Conservation (phyloP, 73 alveolate species). For the Breviolum minutum region DNA sequence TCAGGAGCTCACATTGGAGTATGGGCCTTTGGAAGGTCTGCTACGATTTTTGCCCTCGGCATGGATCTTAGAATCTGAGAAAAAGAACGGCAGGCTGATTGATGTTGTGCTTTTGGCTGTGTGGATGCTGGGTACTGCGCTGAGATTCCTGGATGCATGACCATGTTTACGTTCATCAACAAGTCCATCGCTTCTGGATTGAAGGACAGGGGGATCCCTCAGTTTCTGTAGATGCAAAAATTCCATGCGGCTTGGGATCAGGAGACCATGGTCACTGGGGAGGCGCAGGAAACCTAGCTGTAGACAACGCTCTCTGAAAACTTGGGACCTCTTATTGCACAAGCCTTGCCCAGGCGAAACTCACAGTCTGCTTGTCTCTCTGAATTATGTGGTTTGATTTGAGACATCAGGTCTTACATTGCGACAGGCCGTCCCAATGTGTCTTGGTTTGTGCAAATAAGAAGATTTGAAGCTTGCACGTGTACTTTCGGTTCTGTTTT, state of each 20-base stretch:
- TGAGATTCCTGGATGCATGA: conserved; percentile 94
- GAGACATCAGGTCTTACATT: conserved; percentile 55
- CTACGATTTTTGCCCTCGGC: conserved; percentile 78
- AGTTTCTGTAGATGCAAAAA: neutral
- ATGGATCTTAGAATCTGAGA: neutral
- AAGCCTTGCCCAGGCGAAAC: neutral
- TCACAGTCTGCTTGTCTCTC: neutral
- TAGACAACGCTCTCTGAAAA: neutral
- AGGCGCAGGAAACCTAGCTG: conserved; percentile 65
- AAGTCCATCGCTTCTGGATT: conserved; percentile 90
- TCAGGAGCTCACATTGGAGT: conserved; percentile 87
- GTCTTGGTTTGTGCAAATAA: neutral
- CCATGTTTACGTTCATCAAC: conserved; percentile 92
- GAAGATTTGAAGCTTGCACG: neutral
- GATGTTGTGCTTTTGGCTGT: neutral
- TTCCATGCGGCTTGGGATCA: neutral
- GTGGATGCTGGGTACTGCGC: conserved; percentile 74
- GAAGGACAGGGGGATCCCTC: conserved; percentile 21
- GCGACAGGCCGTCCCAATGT: conserved; percentile 93
- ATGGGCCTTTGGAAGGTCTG: conserved; percentile 79
- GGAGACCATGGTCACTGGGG: conserved; percentile 95
- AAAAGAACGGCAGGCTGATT: neutral
- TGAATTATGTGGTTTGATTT: neutral
- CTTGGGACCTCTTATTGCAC: neutral
- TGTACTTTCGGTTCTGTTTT: neutral